Evolutionary conservation across 2,329 filamentous ascomycete genomes (phyloP).

Genomic region (Aspergillus pseudonomiae): DNA sequence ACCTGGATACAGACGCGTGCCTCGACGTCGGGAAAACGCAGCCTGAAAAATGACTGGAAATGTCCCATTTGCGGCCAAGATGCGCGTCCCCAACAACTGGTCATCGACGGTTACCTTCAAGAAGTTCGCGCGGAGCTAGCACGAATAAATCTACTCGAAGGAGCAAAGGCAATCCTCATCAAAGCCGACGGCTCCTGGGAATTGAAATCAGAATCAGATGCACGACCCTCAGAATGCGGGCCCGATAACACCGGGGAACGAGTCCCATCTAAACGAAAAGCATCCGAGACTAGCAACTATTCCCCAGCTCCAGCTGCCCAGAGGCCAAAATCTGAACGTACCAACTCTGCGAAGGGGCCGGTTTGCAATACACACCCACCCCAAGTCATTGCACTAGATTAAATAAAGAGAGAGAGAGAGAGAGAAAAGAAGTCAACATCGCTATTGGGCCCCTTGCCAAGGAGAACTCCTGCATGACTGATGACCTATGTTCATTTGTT

Average conservation of each 20-base stretch:
- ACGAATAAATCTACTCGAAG: constrained; percentile 50
- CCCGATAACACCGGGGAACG: not conserved
- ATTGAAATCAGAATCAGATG: constrained; percentile 46
- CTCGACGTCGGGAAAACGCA: constrained; percentile 48
- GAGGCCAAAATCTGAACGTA: constrained; percentile 14
- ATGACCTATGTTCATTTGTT: not conserved
- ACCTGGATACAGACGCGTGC: constrained; percentile 73
- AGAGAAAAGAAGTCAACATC: not conserved
- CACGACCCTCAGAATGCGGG: not conserved
- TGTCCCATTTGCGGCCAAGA: constrained; percentile 83
- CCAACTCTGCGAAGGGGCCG: not conserved
- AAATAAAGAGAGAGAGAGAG: not conserved
- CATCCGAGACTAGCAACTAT: constrained; percentile 10
- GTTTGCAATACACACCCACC: constrained; percentile 2
- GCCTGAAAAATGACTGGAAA: constrained; percentile 65
- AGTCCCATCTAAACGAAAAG: constrained; percentile 20
- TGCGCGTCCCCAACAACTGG: constrained; percentile 71
- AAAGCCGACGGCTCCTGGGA: constrained; percentile 68
- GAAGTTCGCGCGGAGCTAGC: constrained; percentile 62
- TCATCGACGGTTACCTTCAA: constrained; percentile 73
- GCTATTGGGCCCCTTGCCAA: not conserved
- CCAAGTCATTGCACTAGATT: constrained; percentile 30
- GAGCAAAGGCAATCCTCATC: constrained; percentile 65
- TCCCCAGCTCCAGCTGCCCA: constrained; percentile 9
- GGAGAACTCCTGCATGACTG: not conserved